phyloP scores from a whole-genome alignment of 805 yeast genomes.

The Candida dajiaensis region DNA sequence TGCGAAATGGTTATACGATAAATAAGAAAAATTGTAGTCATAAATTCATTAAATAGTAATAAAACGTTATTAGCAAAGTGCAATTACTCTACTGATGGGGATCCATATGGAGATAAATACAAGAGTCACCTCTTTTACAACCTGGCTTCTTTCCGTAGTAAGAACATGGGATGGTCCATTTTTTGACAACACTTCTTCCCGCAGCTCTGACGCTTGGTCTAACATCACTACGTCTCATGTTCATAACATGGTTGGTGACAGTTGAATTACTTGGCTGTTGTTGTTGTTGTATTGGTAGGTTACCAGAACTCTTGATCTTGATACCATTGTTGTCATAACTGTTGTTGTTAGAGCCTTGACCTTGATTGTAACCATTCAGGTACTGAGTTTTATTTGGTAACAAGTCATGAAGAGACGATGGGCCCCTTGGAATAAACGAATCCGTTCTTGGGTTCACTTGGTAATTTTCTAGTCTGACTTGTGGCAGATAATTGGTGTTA shows the following conservation, averaged over 20 bases:
- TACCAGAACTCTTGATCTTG: not conserved
- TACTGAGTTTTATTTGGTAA: not conserved
- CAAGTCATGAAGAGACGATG: not conserved
- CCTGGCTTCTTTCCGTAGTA: not conserved
- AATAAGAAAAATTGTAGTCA: not conserved
- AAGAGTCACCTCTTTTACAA: conserved; percentile 6
- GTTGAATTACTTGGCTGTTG: no score
- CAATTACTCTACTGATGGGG: not conserved
- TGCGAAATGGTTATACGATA: not conserved
- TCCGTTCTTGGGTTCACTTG: not conserved
- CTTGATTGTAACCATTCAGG: not conserved
- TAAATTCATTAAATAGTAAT: not conserved
- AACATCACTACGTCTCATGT: conserved; percentile 2
- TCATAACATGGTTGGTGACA: not conserved
- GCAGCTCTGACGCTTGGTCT: conserved; percentile 4
- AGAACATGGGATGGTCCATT: not conserved
- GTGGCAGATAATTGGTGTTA: not conserved
- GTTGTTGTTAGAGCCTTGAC: not conserved
- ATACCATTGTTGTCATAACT: not conserved
- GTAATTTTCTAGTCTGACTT: not conserved
- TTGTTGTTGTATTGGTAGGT: not conserved
- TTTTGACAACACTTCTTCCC: not conserved
- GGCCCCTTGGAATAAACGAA: not conserved
- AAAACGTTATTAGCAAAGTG: not conserved
- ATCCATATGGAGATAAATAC: conserved; percentile 1